Evolutionary conservation across 2,329 filamentous ascomycete species (phyloP).

Genomic region (Mycocentrospora acerina): DNA sequence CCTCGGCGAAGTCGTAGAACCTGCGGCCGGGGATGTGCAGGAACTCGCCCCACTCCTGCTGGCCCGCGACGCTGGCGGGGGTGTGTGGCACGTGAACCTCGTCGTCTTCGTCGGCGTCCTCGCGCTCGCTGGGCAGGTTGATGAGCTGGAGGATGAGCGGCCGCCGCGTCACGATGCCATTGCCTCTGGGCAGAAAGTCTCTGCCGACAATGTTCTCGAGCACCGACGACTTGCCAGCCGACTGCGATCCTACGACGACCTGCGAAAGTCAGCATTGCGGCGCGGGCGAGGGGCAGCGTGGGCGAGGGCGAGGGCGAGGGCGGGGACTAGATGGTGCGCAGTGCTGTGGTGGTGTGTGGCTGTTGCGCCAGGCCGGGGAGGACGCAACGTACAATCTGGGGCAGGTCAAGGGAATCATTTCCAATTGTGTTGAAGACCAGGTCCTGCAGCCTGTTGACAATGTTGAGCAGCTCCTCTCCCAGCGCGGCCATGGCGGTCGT

Average conservation of each 20-base stretch:
- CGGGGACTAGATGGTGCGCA: no score
- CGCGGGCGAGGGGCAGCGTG: no score
- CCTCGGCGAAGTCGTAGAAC: slow-evolving; percentile 88
- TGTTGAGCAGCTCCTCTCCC: slow-evolving; percentile 90
- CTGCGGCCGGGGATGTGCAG: slow-evolving; percentile 88
- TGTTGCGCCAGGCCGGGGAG: slow-evolving; percentile 14
- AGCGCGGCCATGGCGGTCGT: slow-evolving; percentile 75
- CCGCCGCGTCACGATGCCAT: slow-evolving; percentile 91
- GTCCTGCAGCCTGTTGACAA: slow-evolving; percentile 98
- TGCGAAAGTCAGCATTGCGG: slow-evolving; percentile 44
- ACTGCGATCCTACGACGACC: slow-evolving; percentile 98
- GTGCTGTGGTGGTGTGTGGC: slow-evolving; percentile 10
- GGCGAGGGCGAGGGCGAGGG: no score
- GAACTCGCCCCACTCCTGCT: slow-evolving; percentile 88
- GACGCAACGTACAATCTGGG: slow-evolving; percentile 94
- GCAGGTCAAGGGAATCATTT: slow-evolving; percentile 94
- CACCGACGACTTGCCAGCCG: slow-evolving; percentile 96
- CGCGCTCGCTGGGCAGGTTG: slow-evolving; percentile 77
- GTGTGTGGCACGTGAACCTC: slow-evolving; percentile 71
- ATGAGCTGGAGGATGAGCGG: slow-evolving; percentile 97
- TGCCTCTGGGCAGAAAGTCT: slow-evolving; percentile 94
- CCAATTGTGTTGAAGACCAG: slow-evolving; percentile 99
- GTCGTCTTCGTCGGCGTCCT: slow-evolving; percentile 68
- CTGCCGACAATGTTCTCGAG: slow-evolving; percentile 98
- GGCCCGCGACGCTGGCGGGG: slow-evolving; percentile 68